A percentile compares a stretch with the other conserved stretches of the same genome.
These are phyloP conservation scores for Rhynchosporium secalis DNA, from an alignment of 2,329 filamentous ascomycete species.

Conservation along the genomic window DNA sequence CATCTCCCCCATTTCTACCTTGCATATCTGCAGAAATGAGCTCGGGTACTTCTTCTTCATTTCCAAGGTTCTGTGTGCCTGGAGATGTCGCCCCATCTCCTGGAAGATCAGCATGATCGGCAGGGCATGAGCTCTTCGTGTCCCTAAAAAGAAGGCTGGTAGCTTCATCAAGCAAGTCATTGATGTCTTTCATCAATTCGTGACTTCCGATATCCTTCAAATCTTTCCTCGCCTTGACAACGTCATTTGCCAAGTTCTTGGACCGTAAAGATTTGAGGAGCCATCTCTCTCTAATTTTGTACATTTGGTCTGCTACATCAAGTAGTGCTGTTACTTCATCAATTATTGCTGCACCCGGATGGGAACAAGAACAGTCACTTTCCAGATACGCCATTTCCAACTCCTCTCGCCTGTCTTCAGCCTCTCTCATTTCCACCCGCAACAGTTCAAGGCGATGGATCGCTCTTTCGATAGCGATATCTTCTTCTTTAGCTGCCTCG, in stretches of 20 bases:
- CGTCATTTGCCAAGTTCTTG: neutral
- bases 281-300: neutral
- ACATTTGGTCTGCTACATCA: too few relatives aligned
- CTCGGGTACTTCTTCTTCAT: neutral
- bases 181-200: neutral
- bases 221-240: neutral
- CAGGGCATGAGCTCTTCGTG: neutral
- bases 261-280: neutral
- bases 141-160: neutral
- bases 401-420: too few relatives aligned
- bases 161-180: neutral
- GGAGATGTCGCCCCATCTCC: too few relatives aligned
- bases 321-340: too few relatives aligned
- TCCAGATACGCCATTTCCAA: neutral
- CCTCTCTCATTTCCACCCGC: neutral
- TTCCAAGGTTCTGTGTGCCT: neutral
- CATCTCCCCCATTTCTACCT: neutral
- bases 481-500: neutral
- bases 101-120: too few relatives aligned
- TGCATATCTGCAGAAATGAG: neutral
- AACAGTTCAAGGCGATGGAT: neutral
- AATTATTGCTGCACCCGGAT: too few relatives aligned
- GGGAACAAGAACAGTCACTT: too few relatives aligned
- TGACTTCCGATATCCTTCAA: neutral
- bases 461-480: neutral